A percentile compares a stretch with the other conserved stretches of the same genome.
Evolutionary conservation across 2,329 filamentous ascomycete species (phyloP).

Genomic region (Clarireedia hainanense): DNA sequence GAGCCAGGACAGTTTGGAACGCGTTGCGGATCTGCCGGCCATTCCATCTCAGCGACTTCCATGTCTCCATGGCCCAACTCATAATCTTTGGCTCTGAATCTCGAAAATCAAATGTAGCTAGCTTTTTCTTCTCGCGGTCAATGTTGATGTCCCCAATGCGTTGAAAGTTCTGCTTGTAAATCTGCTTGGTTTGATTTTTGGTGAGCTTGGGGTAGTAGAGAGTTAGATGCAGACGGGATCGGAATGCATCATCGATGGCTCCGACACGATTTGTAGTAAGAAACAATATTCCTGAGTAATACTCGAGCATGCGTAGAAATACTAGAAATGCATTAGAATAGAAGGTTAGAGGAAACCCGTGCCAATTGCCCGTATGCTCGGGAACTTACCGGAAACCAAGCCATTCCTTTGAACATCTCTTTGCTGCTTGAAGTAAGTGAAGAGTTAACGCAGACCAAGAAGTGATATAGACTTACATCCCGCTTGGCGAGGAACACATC

Average conservation of each 20-base stretch:
- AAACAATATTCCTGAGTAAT: slow-evolving; percentile 34
- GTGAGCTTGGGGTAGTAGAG: slow-evolving; percentile 20
- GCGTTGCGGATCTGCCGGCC: slow-evolving; percentile 29
- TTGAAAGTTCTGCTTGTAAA: no score
- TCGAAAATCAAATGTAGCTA: no score
- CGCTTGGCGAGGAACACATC: slow-evolving; percentile 39
- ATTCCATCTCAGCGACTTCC: slow-evolving; percentile 14
- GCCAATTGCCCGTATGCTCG: no score
- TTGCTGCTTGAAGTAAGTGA: slow-evolving; percentile 13
- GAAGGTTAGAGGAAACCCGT: no score
- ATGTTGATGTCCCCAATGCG: no score
- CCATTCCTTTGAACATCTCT: slow-evolving; percentile 41
- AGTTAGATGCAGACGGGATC: slow-evolving; percentile 27
- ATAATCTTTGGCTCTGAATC: no score
- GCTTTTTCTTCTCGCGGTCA: no score
- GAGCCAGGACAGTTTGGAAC: slow-evolving; percentile 26
- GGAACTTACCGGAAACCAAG: slow-evolving; percentile 28
- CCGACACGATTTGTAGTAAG: slow-evolving; percentile 34
- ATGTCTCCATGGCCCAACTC: no score
- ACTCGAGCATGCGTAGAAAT: slow-evolving; percentile 33
- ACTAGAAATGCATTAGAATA: slow-evolving; percentile 4
- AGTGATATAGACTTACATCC: no score
- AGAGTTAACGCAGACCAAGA: no score
- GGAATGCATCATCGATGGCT: slow-evolving; percentile 31
- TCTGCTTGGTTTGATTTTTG: no score